Conservation (phyloP, 352 stramenopile species). For the Globisporangium perplexum region DNA sequence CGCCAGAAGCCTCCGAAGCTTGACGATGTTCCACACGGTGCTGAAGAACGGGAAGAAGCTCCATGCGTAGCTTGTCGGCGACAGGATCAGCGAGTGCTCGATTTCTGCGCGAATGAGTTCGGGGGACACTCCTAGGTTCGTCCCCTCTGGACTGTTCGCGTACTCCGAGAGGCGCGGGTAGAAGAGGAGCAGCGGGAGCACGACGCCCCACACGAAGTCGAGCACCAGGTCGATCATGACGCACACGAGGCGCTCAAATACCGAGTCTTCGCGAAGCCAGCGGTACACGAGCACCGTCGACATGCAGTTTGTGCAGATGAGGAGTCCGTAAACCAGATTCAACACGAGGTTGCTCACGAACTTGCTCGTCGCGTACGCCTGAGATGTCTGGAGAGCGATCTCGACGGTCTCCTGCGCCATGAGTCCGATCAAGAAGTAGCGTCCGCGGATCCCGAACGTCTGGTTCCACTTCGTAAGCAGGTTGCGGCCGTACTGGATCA, state of each 20-base stretch:
- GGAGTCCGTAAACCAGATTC: constrained; percentile 8
- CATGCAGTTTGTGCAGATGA: constrained; percentile 10
- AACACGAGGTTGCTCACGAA: constrained; percentile 10
- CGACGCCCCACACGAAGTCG: constrained; percentile 11
- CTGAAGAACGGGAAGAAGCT: constrained; percentile 10
- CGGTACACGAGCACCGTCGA: constrained; percentile 5
- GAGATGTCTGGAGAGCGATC: constrained; percentile 6
- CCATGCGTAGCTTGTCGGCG: constrained; percentile 1
- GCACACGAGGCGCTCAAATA: constrained; percentile 6
- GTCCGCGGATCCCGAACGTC: constrained; percentile 6
- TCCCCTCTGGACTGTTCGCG: neutral
- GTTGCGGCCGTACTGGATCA: neutral
- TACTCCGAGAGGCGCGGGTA: constrained; percentile 9
- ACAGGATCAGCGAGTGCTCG: constrained; percentile 9
- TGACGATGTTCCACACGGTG: constrained; percentile 9
- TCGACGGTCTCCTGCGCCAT: constrained; percentile 6
- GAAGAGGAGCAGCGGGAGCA: constrained; percentile 6
- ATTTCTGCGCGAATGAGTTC: constrained; percentile 11
- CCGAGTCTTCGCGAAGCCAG: constrained; percentile 6
- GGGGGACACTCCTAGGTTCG: neutral
- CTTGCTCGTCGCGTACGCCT: constrained; percentile 11
- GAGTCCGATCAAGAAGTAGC: constrained; percentile 7
- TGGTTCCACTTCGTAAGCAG: constrained; percentile 3
- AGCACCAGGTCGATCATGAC: constrained; percentile 10
- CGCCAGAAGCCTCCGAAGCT: constrained; percentile 1